Conservation (phyloP, 768 basidiomycete species). For the Grammothele lineata region DNA sequence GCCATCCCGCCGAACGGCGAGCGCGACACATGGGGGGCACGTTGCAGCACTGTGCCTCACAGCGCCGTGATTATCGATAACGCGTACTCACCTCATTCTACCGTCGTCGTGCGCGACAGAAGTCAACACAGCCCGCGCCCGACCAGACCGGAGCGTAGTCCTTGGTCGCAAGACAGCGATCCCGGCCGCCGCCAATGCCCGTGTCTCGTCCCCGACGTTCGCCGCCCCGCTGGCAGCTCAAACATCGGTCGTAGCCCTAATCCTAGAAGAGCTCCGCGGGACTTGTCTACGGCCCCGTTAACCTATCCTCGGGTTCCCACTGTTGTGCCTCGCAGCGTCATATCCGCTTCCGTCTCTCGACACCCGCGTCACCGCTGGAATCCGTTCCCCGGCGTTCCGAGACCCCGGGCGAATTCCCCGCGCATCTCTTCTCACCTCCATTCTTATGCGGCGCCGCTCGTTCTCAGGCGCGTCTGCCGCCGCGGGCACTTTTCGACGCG, state of each 20-base stretch:
- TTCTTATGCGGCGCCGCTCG: not conserved
- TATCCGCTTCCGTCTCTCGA: too few species aligned
- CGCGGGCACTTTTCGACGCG: too few species aligned
- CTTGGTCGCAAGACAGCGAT: too few species aligned
- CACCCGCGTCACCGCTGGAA: not conserved
- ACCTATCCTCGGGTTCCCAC: not conserved
- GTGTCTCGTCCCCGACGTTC: too few species aligned
- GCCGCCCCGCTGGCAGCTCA: too few species aligned
- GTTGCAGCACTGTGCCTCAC: conserved; percentile 2
- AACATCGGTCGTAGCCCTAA: too few species aligned
- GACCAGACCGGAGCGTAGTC: too few species aligned
- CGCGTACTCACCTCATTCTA: not conserved
- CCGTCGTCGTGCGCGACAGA: not conserved
- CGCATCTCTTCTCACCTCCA: not conserved
- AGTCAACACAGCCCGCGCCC: too few species aligned
- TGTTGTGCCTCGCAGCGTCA: conserved; percentile 3
- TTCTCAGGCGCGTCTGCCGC: not conserved
- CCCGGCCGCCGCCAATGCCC: too few species aligned
- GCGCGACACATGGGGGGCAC: too few species aligned
- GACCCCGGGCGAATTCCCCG: not conserved
- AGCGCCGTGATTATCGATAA: conserved; percentile 7
- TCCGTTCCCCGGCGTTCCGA: not conserved
- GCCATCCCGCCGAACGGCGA: not conserved
- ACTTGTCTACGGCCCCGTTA: not conserved
- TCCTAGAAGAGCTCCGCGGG: too few species aligned